These are phyloP conservation scores for Aspergillus brunneoviolaceus DNA, from an alignment of 2,329 filamentous ascomycete genomes.

Conservation along the genomic window DNA sequence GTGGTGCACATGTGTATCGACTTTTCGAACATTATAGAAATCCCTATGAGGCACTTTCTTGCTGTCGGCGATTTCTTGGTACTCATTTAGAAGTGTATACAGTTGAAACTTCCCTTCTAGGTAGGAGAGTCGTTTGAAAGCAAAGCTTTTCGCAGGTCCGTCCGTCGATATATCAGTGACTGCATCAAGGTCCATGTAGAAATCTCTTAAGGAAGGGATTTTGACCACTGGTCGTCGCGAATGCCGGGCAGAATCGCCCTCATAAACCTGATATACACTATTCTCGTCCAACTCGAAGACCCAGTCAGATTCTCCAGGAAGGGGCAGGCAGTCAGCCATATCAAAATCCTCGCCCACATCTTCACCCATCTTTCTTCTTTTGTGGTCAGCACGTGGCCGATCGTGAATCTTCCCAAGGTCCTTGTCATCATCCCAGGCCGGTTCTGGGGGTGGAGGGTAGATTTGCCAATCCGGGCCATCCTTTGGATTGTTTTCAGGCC, in stretches of 20 bases:
- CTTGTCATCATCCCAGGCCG: constrained; percentile 73
- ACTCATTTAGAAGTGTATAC: constrained; percentile 90
- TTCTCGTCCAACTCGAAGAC: constrained; percentile 76
- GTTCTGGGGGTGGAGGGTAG: constrained; percentile 87
- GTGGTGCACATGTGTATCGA: constrained; percentile 98
- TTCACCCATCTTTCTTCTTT: constrained; percentile 78
- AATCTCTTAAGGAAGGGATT: constrained; percentile 91
- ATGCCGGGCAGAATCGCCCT: constrained; percentile 62
- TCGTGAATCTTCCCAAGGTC: constrained; percentile 37
- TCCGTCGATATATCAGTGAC: constrained; percentile 89
- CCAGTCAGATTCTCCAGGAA: constrained; percentile 70
- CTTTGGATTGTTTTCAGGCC: constrained; percentile 80
- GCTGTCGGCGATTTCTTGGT: constrained; percentile 95
- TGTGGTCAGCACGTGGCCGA: constrained; percentile 50
- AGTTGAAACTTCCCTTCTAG: constrained; percentile 96
- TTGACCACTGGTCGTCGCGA: constrained; percentile 69
- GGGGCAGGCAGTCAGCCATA: constrained; percentile 71
- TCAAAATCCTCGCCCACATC: constrained; percentile 92
- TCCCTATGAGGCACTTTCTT: constrained; percentile 97
- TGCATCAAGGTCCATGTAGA: constrained; percentile 89
- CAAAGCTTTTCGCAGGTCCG: constrained; percentile 94
- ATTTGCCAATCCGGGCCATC: constrained; percentile 81
- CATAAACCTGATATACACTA: constrained; percentile 91
- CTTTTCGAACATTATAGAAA: constrained; percentile 98
- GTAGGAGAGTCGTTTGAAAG: constrained; percentile 90